These are phyloP conservation scores for Pulicaria dysenterica DNA, from an alignment of 129 eudicot genomes.

Conservation along the genomic window DNA sequence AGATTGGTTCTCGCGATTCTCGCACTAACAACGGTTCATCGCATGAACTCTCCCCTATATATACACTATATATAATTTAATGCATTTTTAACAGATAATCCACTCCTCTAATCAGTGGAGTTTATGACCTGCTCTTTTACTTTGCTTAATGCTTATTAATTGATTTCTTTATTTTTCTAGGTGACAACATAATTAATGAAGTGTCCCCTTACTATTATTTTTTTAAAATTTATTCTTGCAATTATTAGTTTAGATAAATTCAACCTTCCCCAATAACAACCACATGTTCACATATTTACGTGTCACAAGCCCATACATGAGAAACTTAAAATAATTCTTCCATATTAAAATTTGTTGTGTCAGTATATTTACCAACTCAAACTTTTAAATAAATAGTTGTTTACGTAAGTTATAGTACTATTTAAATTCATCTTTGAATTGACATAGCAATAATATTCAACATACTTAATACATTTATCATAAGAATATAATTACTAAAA, in stretches of 20 bases:
- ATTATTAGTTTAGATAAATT: constrained; percentile 13
- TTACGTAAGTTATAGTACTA: background rate
- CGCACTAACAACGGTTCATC: too few relatives aligned
- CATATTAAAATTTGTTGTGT: constrained; percentile 16
- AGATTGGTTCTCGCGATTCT: too few relatives aligned
- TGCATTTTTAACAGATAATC: background rate
- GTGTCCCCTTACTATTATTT: constrained; percentile 21
- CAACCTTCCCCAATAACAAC: constrained; percentile 3
- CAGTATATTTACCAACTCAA: background rate
- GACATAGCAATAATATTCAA: background rate
- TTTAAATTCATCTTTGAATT: background rate
- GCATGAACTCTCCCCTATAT: too few relatives aligned
- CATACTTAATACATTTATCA: too few relatives aligned
- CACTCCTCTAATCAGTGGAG: background rate
- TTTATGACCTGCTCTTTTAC: background rate
- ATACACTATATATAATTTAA: background rate
- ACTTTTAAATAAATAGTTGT: background rate
- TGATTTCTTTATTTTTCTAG: background rate
- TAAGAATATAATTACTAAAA: too few relatives aligned
- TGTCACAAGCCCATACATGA: constrained; percentile 13
- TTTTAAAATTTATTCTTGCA: constrained; percentile 20
- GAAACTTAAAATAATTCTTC: constrained; percentile 1
- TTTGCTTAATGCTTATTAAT: background rate
- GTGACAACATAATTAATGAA: constrained; percentile 21
- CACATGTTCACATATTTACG: constrained; percentile 14